These are phyloP conservation scores for Canavalia ensiformis DNA, from an alignment of 306 rosid genomes.

Conservation along the genomic window DNA sequence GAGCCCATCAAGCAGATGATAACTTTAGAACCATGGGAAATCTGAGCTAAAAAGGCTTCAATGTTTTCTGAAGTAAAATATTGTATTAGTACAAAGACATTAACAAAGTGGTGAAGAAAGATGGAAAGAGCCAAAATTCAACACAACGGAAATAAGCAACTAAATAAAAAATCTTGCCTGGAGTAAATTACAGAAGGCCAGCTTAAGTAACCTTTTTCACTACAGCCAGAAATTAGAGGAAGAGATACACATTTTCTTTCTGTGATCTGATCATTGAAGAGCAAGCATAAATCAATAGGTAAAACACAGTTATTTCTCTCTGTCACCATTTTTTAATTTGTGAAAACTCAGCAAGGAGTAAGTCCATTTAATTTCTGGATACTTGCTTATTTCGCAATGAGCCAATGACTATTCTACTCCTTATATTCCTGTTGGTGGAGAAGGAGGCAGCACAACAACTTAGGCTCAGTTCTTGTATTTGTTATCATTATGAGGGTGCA, in stretches of 20 bases:
- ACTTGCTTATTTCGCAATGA: neutral
- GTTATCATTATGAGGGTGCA: neutral
- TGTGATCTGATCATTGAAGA: slow-evolving; percentile 18
- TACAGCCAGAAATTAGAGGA: neutral
- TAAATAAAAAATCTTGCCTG: neutral
- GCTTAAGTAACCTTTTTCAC: slow-evolving; percentile 2
- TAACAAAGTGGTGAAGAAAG: neutral
- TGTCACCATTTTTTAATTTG: slow-evolving; percentile 3
- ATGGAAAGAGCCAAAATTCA: neutral
- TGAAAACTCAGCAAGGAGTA: neutral
- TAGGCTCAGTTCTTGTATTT: neutral
- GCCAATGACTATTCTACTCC: neutral
- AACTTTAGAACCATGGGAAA: slow-evolving; percentile 6
- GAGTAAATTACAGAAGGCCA: neutral
- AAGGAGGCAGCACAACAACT: slow-evolving; percentile 1
- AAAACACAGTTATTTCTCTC: neutral
- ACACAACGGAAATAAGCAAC: neutral
- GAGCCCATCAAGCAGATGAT: neutral
- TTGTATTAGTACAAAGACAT: neutral
- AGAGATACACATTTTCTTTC: neutral
- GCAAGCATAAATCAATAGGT: slow-evolving; percentile 20
- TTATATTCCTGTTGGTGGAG: slow-evolving; percentile 21
- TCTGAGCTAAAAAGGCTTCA: neutral
- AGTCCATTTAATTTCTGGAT: slow-evolving; percentile 17
- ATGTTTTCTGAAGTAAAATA: neutral